Evolutionary conservation across 106 monocot species (phyloP), one percentile per base, ranked within the genome.

Genomic region (Triglochin maritima): DNA sequence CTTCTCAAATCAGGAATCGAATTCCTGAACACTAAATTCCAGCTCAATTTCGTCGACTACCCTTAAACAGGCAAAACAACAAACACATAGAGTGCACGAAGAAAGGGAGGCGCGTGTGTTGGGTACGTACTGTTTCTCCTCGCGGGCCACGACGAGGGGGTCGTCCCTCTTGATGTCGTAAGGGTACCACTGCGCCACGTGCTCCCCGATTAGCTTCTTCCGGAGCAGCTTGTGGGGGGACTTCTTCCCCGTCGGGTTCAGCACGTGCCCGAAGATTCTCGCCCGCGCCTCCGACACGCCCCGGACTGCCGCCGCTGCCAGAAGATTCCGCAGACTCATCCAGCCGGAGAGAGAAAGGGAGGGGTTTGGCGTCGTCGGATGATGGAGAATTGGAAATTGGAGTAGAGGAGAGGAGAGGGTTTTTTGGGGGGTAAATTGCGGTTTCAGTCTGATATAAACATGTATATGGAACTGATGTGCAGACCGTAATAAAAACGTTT

Each of bases 131-230:
- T 85, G 83, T 57, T 82, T 87, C 67, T 95, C 90, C 50, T 85
- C 85, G 50, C 87, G 87, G 11, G 76, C 77, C 57, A 83, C 17
- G 73, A 87, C 73, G 57, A 73, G 72, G 49, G 90, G 94, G 59
- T 95, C 90, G 29, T 90, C 90, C 48, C 83, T 74, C 79, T 85
- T 94, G 87, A 87, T 79, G 66, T 94, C 94, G 73, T 89, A 78
- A 49, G 94, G 94, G 50, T 94, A 94, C 87, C 87, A 91, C 60
- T 82, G 72, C 2, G 87, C 89, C 3, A 94, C 79, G 73, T 90
- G 74, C 0, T 87, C 83, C 14, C 89, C 94, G 72, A 94, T 82
- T 17, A 95, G 67, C 78, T 90, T 95, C 81, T 90, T 87, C 47
- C 94, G 71, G 14, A 95, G 81, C 46, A 95, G 78, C 87, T 90